Percentiles rank a stretch among this genome's conserved stretches.
Conservation (phyloP, 1,284 basidiomycete genomes). For the Irpex lacteus region DNA sequence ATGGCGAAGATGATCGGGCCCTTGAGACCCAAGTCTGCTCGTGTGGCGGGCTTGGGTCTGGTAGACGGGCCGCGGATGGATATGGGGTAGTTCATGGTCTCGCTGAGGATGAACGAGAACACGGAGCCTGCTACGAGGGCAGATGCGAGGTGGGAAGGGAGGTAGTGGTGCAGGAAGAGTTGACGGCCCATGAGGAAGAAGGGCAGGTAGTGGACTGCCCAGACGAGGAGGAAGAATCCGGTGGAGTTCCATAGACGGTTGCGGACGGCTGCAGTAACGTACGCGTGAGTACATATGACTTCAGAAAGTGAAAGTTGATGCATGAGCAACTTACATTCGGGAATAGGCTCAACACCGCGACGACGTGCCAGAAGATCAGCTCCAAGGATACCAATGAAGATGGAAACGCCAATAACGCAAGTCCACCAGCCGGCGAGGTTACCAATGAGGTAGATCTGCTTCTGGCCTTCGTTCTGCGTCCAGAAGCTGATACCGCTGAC, state of each 20-base stretch:
- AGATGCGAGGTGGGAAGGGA: conserved; percentile 92
- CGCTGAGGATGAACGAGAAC: conserved; percentile 88
- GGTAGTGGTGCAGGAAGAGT: conserved; percentile 96
- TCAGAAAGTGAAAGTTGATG: too few species aligned
- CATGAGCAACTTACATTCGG: conserved; percentile 62
- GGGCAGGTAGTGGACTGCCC: conserved; percentile 95
- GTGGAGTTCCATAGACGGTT: conserved; percentile 93
- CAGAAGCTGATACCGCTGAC: conserved; percentile 97
- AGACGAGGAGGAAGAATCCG: conserved; percentile 93
- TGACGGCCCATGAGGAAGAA: conserved; percentile 99
- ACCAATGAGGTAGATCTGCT: conserved; percentile 96
- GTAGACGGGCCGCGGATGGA: conserved; percentile 65
- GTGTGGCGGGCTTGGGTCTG: conserved; percentile 55
- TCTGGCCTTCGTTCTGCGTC: conserved; percentile 81
- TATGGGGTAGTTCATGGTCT: conserved; percentile 92
- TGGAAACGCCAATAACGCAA: conserved; percentile 79
- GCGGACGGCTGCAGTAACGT: conserved; percentile 62
- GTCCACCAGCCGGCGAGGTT: conserved; percentile 97
- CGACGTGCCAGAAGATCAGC: conserved; percentile 89
- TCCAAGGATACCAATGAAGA: conserved; percentile 87
- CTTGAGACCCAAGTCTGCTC: conserved; percentile 72
- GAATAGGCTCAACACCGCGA: conserved; percentile 82
- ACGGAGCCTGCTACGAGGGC: conserved; percentile 90
- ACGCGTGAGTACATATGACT: neutral
- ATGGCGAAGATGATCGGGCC: conserved; percentile 62